Evolutionary conservation across 768 basidiomycete species (phyloP).

Genomic region (Psilocybe tampanensis): DNA sequence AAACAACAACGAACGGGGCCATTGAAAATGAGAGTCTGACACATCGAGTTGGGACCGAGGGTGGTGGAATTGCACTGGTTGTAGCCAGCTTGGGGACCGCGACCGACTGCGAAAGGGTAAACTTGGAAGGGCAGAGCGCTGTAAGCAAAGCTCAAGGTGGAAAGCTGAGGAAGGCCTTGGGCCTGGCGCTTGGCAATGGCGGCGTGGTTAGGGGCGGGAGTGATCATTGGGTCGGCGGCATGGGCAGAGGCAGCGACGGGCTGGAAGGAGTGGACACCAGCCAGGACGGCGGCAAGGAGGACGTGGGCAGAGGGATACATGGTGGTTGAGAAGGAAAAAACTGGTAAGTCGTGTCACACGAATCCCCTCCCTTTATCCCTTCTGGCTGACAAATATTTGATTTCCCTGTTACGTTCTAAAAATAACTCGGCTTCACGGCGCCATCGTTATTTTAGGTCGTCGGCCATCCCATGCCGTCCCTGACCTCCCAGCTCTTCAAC

Average conservation of each 20-base stretch:
- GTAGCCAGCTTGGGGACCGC: conserved; percentile 60
- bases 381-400: background rate
- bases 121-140: conserved; percentile 19
- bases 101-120: conserved; percentile 22
- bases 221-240: conserved; percentile 13
- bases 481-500: background rate
- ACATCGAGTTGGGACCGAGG: conserved; percentile 52
- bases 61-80: conserved; percentile 73
- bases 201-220: conserved; percentile 9
- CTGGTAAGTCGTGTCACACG: background rate
- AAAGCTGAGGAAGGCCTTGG: conserved; percentile 14
- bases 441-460: background rate
- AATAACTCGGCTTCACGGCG: background rate
- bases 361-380: background rate
- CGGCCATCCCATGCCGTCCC: background rate
- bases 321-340: conserved; percentile 8
- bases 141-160: conserved; percentile 17
- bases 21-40: conserved; percentile 68
- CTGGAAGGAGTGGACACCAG: conserved; percentile 18
- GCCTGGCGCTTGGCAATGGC: conserved; percentile 16
- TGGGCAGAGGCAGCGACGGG: conserved; percentile 6
- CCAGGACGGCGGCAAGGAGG: conserved; percentile 13
- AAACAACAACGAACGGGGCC: conserved; percentile 35
- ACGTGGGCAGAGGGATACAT: conserved; percentile 12
- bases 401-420: background rate